phyloP scores from a whole-genome alignment of 768 basidiomycete species.

The Mycena rosella region DNA sequence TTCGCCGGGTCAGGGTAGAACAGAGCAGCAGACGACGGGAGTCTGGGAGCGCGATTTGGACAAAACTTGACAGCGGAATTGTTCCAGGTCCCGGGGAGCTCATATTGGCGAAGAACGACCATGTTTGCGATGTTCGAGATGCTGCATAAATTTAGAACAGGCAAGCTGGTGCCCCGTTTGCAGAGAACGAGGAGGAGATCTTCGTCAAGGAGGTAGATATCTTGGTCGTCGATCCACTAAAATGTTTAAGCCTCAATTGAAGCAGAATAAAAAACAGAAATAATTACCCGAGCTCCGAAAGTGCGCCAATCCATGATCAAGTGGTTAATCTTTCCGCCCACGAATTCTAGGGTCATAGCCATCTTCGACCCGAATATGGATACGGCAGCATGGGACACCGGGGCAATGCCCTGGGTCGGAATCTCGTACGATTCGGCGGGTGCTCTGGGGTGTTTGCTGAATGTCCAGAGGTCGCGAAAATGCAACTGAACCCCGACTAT shows the following conservation, averaged over 20 bases:
- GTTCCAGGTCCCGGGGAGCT: constrained; percentile 67
- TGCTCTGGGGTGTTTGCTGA: constrained; percentile 65
- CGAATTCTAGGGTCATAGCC: constrained; percentile 57
- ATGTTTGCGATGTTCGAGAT: constrained; percentile 58
- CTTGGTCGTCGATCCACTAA: constrained; percentile 66
- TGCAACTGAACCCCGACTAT: constrained; percentile 61
- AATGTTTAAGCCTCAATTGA: constrained; percentile 12
- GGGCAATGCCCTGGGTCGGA: constrained; percentile 50
- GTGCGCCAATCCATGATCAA: constrained; percentile 65
- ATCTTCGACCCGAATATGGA: constrained; percentile 59
- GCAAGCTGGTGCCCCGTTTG: constrained; percentile 50
- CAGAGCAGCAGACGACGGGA: constrained; percentile 57
- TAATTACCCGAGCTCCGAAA: constrained; percentile 58
- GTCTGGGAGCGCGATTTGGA: constrained; percentile 58
- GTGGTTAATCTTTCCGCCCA: constrained; percentile 56
- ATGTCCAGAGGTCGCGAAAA: constrained; percentile 68
- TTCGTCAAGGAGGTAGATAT: constrained; percentile 60
- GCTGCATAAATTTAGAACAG: constrained; percentile 61
- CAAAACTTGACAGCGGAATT: constrained; percentile 61
- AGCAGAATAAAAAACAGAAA: constrained; percentile 7
- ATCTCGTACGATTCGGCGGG: constrained; percentile 56
- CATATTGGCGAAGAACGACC: constrained; percentile 62
- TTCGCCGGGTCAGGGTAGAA: constrained; percentile 69
- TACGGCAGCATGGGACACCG: constrained; percentile 52
- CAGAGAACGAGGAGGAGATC: constrained; percentile 56